Base-by-base conservation (phyloP, 306 rosid species). In the Pterocarpus macrocarpus region DNA sequence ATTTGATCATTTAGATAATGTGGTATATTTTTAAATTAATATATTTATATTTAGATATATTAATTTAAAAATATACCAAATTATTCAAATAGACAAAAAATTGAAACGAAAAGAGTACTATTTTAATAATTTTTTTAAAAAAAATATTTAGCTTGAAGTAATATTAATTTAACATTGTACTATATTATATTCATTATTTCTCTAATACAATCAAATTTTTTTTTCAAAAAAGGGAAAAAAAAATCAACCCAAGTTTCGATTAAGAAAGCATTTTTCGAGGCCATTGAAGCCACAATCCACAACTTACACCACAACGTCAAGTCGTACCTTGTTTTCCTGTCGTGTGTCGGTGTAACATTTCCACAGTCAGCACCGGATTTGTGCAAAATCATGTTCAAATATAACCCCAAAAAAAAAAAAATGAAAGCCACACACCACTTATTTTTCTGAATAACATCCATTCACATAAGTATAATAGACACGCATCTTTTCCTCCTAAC, bases 311-410 rank as follows among this genome's bases (percentile, higher is more conserved):
- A 55, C 16, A 59, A 28, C 14, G 1, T 13, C 22, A 64, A 64
- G 17, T 16, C 34, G 5, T 2, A 16, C 15, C 4, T 43, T 41
- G 72, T 67, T 67, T 67, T 17, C 35, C 35, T 66, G 55, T 67
- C 36, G 7, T 8, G n/a, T 67, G 55, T n/a, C 72, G 36, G 72
- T 22, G 35, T 15, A 67, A 16, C 71, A 66, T 16, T 66, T 66
- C 36, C 15, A 36, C 70, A 36, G 50, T 50, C 34, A 36, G 47
- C 69, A 63, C 3, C 1, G 11, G 12, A 57, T 52, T 52, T 52
- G 17, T 52, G 5, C 16, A 52, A 5, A 52, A 12, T 47, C 53
- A 47, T 11, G 53, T 43, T 43, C 47, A 7, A 0, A 43, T 43
- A 4, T n/a, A 50, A 14, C 16, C 57, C 3, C 4, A 47, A 9